Evolutionary conservation across 2,329 filamentous ascomycete genomes (phyloP).

Genomic region (Plectosphaerella cucumerina): DNA sequence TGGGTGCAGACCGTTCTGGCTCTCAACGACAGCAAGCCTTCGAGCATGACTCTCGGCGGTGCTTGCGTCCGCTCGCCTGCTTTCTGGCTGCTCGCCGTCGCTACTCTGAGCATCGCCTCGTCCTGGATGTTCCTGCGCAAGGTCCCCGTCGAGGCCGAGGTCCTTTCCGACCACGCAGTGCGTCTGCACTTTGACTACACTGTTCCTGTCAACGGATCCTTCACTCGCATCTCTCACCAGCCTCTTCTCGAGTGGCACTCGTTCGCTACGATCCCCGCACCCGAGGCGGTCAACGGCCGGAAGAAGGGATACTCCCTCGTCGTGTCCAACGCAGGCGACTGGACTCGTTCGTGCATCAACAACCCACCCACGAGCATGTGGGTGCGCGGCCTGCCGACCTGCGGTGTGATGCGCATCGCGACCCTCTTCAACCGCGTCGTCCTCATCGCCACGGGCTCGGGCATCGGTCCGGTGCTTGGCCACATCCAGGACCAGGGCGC

Average conservation of each 20-base stretch:
- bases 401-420: conserved; percentile 64
- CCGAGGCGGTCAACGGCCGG: conserved; percentile 27
- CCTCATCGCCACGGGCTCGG: conserved; percentile 67
- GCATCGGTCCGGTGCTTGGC: conserved; percentile 66
- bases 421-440: conserved; percentile 62
- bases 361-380: conserved; percentile 59
- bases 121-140: conserved; percentile 72
- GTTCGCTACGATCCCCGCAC: conserved; percentile 68
- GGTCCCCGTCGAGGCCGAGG: conserved; percentile 60
- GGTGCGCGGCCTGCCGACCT: conserved; percentile 63
- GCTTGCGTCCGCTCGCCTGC: conserved; percentile 33
- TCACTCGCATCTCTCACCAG: conserved; percentile 55
- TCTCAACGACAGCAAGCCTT: conserved; percentile 37
- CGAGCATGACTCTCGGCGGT: conserved; percentile 25
- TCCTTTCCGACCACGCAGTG: conserved; percentile 68
- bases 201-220: conserved; percentile 51
- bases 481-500: conserved; percentile 36
- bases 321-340: conserved; percentile 71
- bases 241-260: conserved; percentile 71
- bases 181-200: conserved; percentile 66
- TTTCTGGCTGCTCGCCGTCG: conserved; percentile 65
- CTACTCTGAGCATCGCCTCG: conserved; percentile 62
- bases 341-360: conserved; percentile 62
- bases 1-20: conserved; percentile 57
- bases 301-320: conserved; percentile 61